Base-by-base conservation (phyloP, 805 yeast species). In the Yarrowia sp. region DNA sequence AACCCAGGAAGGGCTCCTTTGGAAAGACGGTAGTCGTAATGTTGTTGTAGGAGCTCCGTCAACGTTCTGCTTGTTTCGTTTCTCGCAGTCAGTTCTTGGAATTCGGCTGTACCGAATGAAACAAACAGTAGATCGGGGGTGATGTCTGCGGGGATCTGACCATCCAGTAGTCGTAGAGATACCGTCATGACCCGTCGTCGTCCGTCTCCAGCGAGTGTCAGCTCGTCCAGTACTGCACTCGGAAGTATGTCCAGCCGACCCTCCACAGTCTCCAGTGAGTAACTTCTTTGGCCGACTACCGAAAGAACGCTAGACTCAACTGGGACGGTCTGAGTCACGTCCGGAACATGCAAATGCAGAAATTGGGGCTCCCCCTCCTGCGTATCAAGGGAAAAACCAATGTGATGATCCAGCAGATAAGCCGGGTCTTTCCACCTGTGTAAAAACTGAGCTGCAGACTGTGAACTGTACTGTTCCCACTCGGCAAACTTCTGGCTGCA, bases 211-310 rank as follows among this genome's bases (percentile, higher is more conserved):
- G 17, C 7, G 12, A 54, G 46, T 5, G 19, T 17, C 38, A 54
- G 9, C 4, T 26, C 21, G 17, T 38, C 35, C 7, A 17, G 17
- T 8, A 54, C 46, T 2, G 22, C n/a, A 2, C 19, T 33, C 1
- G 61, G 61, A n/a, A 58, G 51, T 41, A 58, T 28, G 6, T 22
- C 40, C 19, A 58, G 40, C 6, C 51, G 14, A 2, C 63, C 63
- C 22, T 58, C 51, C 5, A 41, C 49, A 4, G 63, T 41, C 5
- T 58, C 63, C 10, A 41, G 21, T 21, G 63, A 30, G 7, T 41
- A 58, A 21, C 51, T 43, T 41, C 63, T 24, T 51, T 58, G 63
- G 16, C 63, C 63, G 14, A 58, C 43, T 9, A 58, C 63, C 14
- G 49, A 41, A 40, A 58, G 3, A 12, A 58, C 63, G 5, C 32